Conservation (phyloP, 2,329 filamentous ascomycete genomes). For the Leptographium lundbergii region DNA sequence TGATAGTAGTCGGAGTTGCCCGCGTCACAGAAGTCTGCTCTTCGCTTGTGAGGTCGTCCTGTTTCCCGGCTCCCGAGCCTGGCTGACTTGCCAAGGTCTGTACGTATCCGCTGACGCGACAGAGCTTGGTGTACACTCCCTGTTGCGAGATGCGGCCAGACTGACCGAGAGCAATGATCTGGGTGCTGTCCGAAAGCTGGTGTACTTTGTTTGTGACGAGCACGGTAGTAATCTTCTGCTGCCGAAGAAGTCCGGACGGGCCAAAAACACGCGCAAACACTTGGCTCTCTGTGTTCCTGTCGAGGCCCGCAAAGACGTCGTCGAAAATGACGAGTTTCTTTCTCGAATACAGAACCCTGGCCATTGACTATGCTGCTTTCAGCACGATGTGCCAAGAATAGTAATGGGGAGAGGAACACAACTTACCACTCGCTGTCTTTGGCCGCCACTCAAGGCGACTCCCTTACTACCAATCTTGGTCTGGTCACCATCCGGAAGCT, state of each 20-base stretch:
- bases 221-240: slow-evolving; percentile 25
- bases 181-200: not conserved
- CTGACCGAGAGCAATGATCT: not conserved
- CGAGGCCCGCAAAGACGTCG: slow-evolving; percentile 32
- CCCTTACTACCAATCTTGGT: slow-evolving; percentile 15
- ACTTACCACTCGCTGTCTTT: slow-evolving; percentile 16
- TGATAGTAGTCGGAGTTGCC: not conserved
- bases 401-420: not conserved
- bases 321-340: slow-evolving; percentile 29
- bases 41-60: not conserved
- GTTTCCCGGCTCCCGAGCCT: not conserved
- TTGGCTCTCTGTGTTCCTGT: slow-evolving; percentile 27
- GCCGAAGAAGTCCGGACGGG: slow-evolving; percentile 26
- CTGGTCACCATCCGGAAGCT: slow-evolving; percentile 13
- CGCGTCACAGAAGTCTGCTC: not conserved
- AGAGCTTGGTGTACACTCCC: not conserved
- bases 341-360: slow-evolving; percentile 30
- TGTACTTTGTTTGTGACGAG: slow-evolving; percentile 26
- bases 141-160: not conserved
- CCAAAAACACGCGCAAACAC: slow-evolving; percentile 31
- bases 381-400: not conserved
- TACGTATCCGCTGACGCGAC: not conserved
- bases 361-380: slow-evolving; percentile 21
- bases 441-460: slow-evolving; percentile 16
- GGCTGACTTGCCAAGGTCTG: slow-evolving; percentile 8